Base-by-base conservation (phyloP, 495 filamentous ascomycete genomes). In the Aspergillus cristatus region DNA sequence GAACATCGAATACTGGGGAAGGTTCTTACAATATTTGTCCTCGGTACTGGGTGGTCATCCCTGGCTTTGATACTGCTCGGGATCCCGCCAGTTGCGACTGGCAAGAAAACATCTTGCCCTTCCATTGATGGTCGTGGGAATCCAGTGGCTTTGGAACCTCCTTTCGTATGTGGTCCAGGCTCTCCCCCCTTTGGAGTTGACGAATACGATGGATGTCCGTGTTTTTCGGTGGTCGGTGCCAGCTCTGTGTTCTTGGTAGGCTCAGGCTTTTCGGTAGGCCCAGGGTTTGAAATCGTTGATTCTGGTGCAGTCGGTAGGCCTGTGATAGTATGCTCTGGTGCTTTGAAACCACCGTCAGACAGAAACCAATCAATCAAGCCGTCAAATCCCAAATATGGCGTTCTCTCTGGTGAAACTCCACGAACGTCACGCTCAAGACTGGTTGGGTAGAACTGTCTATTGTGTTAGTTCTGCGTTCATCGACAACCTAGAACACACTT, bases 81-180 rank as follows among this genome's bases (percentile, higher is more conserved):
- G 34, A 81, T 75, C 14, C 75, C 45, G 11, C 63, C 71, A 11
- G 75, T 80, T 35, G 70, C 71, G 36, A 89, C 67, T 16, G 84
- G 81, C 7, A 66, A 48, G 41, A 76, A 75, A 18, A 68, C 60
- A 48, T 76, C 61, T 34, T 67, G 65, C 8, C 40, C 36, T 28
- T 49, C 43, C 60, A 60, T 65, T 15, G 39, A 37, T 24, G n/a
- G 4, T 24, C 20, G 20, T 24, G 8, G 20, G 20, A n/a, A 24
- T 24, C 20, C 20, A 8, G n/a, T n/a, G n/a, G 24, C 6, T 6
- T 26, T 26, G 24, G 24, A 6, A 26, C 24, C 28, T 5, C 13
- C 13, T 30, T 30, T 30, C n/a, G 13, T 30, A 14, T n/a, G 28
- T 4, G 28, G n/a, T 26, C n/a, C n/a, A n/a, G n/a, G n/a, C n/a